Percentiles rank a stretch among this genome's conserved stretches.
phyloP scores from a whole-genome alignment of 148 eudicot genomes.

The Talinum fruticosum region DNA sequence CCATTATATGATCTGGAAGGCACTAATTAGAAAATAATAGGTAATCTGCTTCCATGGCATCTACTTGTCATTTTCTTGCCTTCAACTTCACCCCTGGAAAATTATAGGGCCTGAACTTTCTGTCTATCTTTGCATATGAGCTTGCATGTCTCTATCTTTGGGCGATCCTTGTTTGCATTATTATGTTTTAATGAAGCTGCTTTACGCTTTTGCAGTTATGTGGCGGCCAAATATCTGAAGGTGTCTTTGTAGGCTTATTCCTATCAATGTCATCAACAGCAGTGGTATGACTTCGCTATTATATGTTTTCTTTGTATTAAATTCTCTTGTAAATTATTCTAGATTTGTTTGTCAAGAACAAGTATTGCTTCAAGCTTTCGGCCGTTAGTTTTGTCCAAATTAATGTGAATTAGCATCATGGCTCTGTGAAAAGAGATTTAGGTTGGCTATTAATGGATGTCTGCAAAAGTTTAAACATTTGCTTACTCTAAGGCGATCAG shows the following conservation, averaged over 20 bases:
- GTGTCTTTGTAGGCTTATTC: conserved; percentile 79
- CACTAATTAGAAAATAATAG: too few relatives aligned
- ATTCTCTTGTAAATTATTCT: neutral
- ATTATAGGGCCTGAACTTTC: neutral
- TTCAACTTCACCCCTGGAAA: too few relatives aligned
- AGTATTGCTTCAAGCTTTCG: neutral
- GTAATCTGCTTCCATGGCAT: too few relatives aligned
- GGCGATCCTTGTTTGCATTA: neutral
- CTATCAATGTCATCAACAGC: conserved; percentile 94
- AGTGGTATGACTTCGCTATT: conserved; percentile 51
- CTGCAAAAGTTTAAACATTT: neutral
- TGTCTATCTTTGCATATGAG: neutral
- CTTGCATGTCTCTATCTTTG: neutral
- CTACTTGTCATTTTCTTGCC: too few relatives aligned
- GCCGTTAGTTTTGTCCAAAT: neutral
- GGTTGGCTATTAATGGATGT: neutral
- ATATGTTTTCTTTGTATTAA: neutral
- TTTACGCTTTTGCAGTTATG: conserved; percentile 60
- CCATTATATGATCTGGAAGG: too few relatives aligned
- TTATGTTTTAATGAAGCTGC: conserved; percentile 12
- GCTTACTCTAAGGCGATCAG: neutral
- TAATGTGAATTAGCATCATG: neutral
- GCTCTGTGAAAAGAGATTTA: too few relatives aligned
- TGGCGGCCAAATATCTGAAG: conserved; percentile 81
- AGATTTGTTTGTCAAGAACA: neutral